Conservation (phyloP, 108 stramenopile genomes). For the Skeletonema marinoi region DNA sequence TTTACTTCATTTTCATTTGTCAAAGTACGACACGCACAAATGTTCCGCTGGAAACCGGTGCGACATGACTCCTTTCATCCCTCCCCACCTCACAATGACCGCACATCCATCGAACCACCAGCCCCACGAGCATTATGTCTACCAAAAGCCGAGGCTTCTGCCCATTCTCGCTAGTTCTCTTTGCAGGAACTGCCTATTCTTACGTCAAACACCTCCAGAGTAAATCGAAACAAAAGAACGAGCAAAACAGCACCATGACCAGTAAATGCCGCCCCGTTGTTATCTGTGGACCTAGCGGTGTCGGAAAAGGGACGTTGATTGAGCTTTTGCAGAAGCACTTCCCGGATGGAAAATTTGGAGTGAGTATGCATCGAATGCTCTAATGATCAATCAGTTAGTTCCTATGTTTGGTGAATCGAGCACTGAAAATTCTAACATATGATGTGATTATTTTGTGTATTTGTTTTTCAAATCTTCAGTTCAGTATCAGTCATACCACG, state of each 20-base stretch:
- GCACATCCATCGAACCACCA: not conserved
- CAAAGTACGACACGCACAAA: not conserved
- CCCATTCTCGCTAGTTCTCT: conserved; percentile 21
- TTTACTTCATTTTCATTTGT: not conserved
- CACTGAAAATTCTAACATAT: no score
- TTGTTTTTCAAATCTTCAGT: conserved; percentile 13
- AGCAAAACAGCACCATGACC: conserved; percentile 1
- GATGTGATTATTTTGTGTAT: not conserved
- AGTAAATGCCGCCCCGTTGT: conserved; percentile 27
- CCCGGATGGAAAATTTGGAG: conserved; percentile 28
- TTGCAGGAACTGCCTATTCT: conserved; percentile 23
- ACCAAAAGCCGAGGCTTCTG: conserved; percentile 16
- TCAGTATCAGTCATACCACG: conserved; percentile 95
- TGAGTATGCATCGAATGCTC: not conserved
- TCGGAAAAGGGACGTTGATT: conserved; percentile 69
- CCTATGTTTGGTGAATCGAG: no score
- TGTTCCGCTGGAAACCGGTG: no score
- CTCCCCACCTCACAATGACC: not conserved
- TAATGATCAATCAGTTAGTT: not conserved
- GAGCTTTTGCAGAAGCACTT: conserved; percentile 77
- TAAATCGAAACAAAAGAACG: not conserved
- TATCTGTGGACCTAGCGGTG: conserved; percentile 44
- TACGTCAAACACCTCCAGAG: conserved; percentile 11
- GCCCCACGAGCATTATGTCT: no score
- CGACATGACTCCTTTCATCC: not conserved